Evolutionary conservation across 2,329 filamentous ascomycete genomes (phyloP), one percentile per base, ranked within the genome.

Genomic region (Pseudogymnoascus sp.): DNA sequence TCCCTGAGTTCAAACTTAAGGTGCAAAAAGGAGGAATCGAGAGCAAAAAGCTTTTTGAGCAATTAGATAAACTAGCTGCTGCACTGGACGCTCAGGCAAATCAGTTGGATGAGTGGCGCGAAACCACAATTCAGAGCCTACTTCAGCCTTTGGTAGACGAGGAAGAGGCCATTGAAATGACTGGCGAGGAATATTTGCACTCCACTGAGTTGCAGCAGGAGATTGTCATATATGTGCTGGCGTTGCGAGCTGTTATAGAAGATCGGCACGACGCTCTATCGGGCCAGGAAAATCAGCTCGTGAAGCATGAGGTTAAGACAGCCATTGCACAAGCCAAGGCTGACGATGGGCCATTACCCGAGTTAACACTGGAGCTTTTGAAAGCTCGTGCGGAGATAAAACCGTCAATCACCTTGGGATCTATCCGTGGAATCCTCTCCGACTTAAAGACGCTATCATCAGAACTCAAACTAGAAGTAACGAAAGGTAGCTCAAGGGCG

Each of bases 141-240:
- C 76, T 89, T 9, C 82, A 86, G 64, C 85, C 90, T 0, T 79
- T 97, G 1, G 85, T 97, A 15, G 94, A 97, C 67, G 86, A 94
- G 69, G 91, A 96, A 40, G 85, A 85, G 13, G 78, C 77, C n/a
- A 75, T 82, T 8, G 90, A 96, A 63, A 82, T 86, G 2, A 93
- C 91, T 9, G 94, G 94, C 25, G 88, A 97, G 63, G 94, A 97
- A 72, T 94, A 96, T 65, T 89, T 91, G 67, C 84, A 89, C 33
- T 96, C 93, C 0, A 90, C 92, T 0, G 90, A 90, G 72, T 82
- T 87, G 52, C 93, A 97, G 74, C 93, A 97, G 64, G 86, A 95
- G 71, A 83, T 97, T 42, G 90, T 93, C 74, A 89, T 89, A 5
- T 96, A 95, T 70, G 88, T 96, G 63, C 86, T 92, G 71, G 86